A percentile compares a stretch with the other conserved stretches of the same genome.
Conservation (phyloP, 148 eudicot species). For the Rhododendron ovatum region DNA sequence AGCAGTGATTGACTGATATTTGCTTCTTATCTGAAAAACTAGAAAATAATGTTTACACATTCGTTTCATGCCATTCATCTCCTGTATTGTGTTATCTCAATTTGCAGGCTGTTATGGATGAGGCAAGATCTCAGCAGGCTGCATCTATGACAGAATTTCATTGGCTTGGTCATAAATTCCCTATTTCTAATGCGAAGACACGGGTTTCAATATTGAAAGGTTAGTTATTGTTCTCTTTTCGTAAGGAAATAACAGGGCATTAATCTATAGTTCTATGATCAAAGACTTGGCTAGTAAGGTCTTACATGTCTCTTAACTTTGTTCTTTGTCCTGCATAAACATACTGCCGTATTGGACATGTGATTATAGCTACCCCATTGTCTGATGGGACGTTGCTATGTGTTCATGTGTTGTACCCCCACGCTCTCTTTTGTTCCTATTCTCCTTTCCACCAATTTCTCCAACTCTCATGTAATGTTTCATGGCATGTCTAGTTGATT, state of each 20-base stretch:
- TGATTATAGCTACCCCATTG: neutral
- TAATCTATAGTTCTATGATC: neutral
- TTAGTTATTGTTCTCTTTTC: constrained; percentile 14
- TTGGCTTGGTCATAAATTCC: constrained; percentile 89
- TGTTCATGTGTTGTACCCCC: constrained; percentile 1
- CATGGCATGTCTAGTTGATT: neutral
- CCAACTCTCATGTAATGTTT: neutral
- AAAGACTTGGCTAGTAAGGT: neutral
- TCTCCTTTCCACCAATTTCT: neutral
- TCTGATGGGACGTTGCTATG: neutral
- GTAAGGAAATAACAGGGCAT: neutral
- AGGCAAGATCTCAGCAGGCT: constrained; percentile 98
- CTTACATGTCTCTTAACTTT: constrained; percentile 1
- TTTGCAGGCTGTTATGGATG: constrained; percentile 89
- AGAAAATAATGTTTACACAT: neutral
- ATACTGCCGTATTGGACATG: neutral
- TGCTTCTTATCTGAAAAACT: neutral
- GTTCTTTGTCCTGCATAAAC: constrained; percentile 5
- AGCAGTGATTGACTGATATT: neutral
- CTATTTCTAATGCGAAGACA: constrained; percentile 92
- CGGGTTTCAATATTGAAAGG: constrained; percentile 93
- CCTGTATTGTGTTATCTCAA: constrained; percentile 14
- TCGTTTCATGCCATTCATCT: neutral
- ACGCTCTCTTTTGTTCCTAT: neutral
- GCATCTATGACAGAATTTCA: constrained; percentile 94